A percentile compares a stretch with the other conserved stretches of the same genome.
Conservation (phyloP, 78 protist species). For the slime mould (Dictyostelium discoideum) region dicty_2.7 NC_007088.5:4447501-4448000, state of each 20-base stretch:
- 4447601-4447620: neutral
- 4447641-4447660: neutral
- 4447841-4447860: slow-evolving; percentile 24
- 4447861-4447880: slow-evolving; percentile 30
- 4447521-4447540: neutral
- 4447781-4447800: neutral
- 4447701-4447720: slow-evolving; percentile 4
- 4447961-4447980: neutral
- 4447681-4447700: neutral
- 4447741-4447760: neutral
- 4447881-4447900: neutral
- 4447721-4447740: neutral
- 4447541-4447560: neutral
- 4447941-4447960: neutral
- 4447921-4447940: slow-evolving; percentile 18
- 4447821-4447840: neutral
- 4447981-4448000: neutral
- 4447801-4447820: neutral
- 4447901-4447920: neutral
- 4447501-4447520: neutral
- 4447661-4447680: neutral
- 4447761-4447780: neutral
- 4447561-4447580: neutral
- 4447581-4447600: neutral
- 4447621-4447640: neutral